phyloP scores from a whole-genome alignment of 2,329 filamentous ascomycete species.

The Fusarium domesticum region DNA sequence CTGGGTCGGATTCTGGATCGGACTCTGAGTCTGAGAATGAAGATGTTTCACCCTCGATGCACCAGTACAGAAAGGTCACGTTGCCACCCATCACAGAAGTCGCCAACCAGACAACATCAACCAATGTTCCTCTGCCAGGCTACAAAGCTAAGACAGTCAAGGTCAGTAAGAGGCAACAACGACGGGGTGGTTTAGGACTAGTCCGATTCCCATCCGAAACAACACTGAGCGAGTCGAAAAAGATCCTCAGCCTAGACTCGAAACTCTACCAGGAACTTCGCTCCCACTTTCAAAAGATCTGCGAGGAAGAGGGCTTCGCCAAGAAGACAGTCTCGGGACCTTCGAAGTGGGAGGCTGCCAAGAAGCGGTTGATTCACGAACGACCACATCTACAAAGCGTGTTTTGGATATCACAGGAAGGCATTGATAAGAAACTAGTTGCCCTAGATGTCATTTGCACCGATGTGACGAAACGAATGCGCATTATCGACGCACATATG shows the following conservation, averaged over 20 bases:
- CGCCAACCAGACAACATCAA: background rate
- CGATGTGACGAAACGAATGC: slow-evolving; percentile 78
- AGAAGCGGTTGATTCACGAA: slow-evolving; percentile 63
- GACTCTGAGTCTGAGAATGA: slow-evolving; percentile 5
- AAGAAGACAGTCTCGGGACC: slow-evolving; percentile 76
- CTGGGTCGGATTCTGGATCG: slow-evolving; percentile 10
- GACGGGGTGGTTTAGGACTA: slow-evolving; percentile 65
- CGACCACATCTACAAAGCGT: slow-evolving; percentile 60
- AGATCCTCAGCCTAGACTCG: slow-evolving; percentile 62
- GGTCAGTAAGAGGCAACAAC: slow-evolving; percentile 50
- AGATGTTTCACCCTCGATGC: slow-evolving; percentile 4
- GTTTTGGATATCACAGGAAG: slow-evolving; percentile 56
- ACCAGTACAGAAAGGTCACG: background rate
- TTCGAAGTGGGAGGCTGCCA: slow-evolving; percentile 69
- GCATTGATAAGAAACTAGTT: slow-evolving; percentile 60
- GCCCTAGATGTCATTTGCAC: slow-evolving; percentile 77
- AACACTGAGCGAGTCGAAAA: slow-evolving; percentile 74
- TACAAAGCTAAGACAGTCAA: slow-evolving; percentile 3
- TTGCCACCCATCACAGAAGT: background rate
- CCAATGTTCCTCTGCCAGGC: no score
- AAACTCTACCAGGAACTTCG: slow-evolving; percentile 62
- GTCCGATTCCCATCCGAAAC: slow-evolving; percentile 80
- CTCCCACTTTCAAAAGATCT: slow-evolving; percentile 67
- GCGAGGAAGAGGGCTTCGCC: slow-evolving; percentile 61
- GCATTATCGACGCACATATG: slow-evolving; percentile 62